Percentiles rank a stretch among this genome's conserved stretches.
phyloP scores from a whole-genome alignment of 208 protist species.

The Leishmania tarentolae region DNA sequence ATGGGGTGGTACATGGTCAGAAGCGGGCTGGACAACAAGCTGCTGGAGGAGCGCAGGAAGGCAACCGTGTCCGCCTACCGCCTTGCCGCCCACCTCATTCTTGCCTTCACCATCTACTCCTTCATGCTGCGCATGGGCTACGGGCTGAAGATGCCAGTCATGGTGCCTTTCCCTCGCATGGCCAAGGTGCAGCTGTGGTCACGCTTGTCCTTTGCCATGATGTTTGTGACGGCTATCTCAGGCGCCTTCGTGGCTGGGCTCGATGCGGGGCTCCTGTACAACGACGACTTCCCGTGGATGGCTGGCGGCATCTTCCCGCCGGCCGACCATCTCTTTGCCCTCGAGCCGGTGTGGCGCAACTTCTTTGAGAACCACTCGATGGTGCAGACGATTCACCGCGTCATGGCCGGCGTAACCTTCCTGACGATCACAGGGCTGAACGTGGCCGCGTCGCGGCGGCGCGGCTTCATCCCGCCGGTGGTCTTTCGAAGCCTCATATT shows the following conservation, averaged over 20 bases:
- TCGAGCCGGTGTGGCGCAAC: slow-evolving; percentile 82
- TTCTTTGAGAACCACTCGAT: slow-evolving; percentile 83
- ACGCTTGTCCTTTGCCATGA: slow-evolving; percentile 57
- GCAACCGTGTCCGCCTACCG: slow-evolving; percentile 88
- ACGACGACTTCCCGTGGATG: slow-evolving; percentile 91
- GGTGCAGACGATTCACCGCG: slow-evolving; percentile 78
- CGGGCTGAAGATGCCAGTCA: slow-evolving; percentile 57
- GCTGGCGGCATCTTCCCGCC: slow-evolving; percentile 80
- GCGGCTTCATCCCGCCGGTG: slow-evolving; percentile 39
- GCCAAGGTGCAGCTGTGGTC: slow-evolving; percentile 51
- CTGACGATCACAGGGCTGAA: slow-evolving; percentile 58
- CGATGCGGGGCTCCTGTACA: slow-evolving; percentile 91
- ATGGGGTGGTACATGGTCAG: slow-evolving; percentile 99
- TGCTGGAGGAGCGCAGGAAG: slow-evolving; percentile 76
- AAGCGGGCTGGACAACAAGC: slow-evolving; percentile 91
- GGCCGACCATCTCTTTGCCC: slow-evolving; percentile 58
- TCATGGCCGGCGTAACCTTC: slow-evolving; percentile 66
- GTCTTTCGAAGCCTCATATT: slow-evolving; percentile 53
- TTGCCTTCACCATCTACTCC: slow-evolving; percentile 95
- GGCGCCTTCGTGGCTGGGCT: slow-evolving; percentile 92
- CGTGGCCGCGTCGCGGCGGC: slow-evolving; percentile 40
- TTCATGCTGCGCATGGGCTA: slow-evolving; percentile 83
- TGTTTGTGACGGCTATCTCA: slow-evolving; percentile 84
- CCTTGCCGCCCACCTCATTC: slow-evolving; percentile 93
- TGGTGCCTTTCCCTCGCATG: slow-evolving; percentile 43